Percentiles rank a stretch among this genome's conserved stretches.
These are phyloP conservation scores for Ophiostoma piceae DNA, from an alignment of 2,329 filamentous ascomycete genomes.

Conservation along the genomic window DNA sequence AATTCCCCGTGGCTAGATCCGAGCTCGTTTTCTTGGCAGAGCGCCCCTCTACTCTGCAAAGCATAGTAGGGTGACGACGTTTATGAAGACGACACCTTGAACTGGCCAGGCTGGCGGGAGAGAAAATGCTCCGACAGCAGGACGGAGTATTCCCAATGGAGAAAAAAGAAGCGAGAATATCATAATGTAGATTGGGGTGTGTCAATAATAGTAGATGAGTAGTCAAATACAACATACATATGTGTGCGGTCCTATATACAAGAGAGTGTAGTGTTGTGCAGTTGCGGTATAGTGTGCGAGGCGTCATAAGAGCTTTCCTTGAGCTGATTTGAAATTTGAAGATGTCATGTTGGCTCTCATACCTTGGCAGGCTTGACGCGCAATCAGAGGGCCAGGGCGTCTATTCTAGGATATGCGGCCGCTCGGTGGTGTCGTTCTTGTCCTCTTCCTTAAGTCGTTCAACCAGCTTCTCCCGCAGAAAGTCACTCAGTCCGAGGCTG, in stretches of 20 bases:
- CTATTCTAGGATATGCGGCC: conserved; percentile 25
- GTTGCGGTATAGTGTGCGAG: neutral
- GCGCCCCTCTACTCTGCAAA: neutral
- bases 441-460: conserved; percentile 51
- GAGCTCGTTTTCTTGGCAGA: neutral
- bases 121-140: neutral
- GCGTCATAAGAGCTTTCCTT: neutral
- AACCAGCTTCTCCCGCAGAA: conserved; percentile 49
- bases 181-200: neutral
- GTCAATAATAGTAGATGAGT: neutral
- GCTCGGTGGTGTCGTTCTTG: conserved; percentile 31
- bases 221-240: neutral
- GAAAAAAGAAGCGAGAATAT: neutral
- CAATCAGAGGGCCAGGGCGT: neutral
- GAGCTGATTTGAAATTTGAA: neutral
- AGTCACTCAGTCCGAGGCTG: conserved; percentile 52
- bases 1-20: neutral
- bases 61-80: neutral
- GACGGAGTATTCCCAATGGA: neutral
- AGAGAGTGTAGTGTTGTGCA: neutral
- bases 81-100: neutral
- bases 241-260: neutral
- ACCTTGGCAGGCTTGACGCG: neutral
- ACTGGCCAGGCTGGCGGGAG: neutral
- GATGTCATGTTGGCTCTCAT: neutral